Evolutionary conservation across 371 early-diverging fungal species (phyloP).

Genomic region (Mortierella sp.): DNA sequence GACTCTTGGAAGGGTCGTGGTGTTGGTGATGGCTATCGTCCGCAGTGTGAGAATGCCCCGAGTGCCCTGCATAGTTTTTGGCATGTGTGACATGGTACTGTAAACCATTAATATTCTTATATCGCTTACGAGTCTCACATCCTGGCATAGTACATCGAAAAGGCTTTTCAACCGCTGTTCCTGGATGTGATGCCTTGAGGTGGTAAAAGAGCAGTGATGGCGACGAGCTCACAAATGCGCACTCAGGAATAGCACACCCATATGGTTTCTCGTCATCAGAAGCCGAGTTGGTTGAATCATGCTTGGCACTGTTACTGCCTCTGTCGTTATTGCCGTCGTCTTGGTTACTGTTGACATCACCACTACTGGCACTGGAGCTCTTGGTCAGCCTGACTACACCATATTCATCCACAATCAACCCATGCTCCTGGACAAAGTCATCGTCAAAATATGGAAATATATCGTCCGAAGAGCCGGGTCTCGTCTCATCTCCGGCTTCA

Average conservation of each 20-base stretch:
- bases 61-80: conserved; percentile 60
- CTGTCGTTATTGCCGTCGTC: conserved; percentile 21
- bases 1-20: too few species aligned
- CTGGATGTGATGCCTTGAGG: conserved; percentile 65
- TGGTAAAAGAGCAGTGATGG: conserved; percentile 68
- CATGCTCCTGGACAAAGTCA: conserved; percentile 6
- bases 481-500: too few species aligned
- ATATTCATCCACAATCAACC: too few species aligned
- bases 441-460: too few species aligned
- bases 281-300: too few species aligned
- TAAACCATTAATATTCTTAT: conserved; percentile 95
- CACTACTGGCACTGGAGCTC: background rate
- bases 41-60: too few species aligned
- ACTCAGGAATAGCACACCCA: conserved; percentile 69
- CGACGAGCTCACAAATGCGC: conserved; percentile 60
- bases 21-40: too few species aligned
- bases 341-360: conserved; percentile 2
- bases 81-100: conserved; percentile 88
- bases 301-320: too few species aligned
- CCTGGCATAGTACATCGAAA: conserved; percentile 79
- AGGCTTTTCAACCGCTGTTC: conserved; percentile 58
- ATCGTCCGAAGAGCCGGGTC: too few species aligned
- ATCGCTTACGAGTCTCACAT: conserved; percentile 76
- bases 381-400: too few species aligned
- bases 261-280: conserved; percentile 59